These are phyloP conservation scores for Zymoseptoria pseudotritici DNA, from an alignment of 2,329 filamentous ascomycete species.

Conservation along the genomic window DNA sequence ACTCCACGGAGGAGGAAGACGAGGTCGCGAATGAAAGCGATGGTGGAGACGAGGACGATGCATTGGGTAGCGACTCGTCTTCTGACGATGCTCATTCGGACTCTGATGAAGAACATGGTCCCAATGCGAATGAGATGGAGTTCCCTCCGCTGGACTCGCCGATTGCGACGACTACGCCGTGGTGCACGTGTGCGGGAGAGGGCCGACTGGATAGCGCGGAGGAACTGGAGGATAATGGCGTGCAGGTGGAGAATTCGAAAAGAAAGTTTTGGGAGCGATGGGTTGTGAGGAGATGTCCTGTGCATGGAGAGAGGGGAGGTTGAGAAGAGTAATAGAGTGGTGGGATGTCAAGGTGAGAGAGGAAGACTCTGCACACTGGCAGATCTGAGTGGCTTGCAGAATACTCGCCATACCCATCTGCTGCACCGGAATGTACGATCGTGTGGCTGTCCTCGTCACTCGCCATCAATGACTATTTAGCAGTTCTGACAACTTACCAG, in stretches of 20 bases:
- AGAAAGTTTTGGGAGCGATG: constrained; percentile 51
- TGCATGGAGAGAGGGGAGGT: constrained; percentile 12
- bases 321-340: neutral
- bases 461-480: too few relatives aligned
- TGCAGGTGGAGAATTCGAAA: constrained; percentile 40
- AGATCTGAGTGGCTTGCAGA: too few relatives aligned
- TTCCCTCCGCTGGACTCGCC: constrained; percentile 38
- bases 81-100: constrained; percentile 18
- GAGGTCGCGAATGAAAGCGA: constrained; percentile 7
- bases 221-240: constrained; percentile 43
- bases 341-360: too few relatives aligned
- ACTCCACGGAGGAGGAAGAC: constrained; percentile 20
- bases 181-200: constrained; percentile 38
- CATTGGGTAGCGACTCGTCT: constrained; percentile 28
- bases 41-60: constrained; percentile 11
- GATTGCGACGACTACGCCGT: constrained; percentile 37
- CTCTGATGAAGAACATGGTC: constrained; percentile 33
- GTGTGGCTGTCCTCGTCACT: too few relatives aligned
- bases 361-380: too few relatives aligned
- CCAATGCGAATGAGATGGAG: constrained; percentile 36
- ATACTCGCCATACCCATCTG: too few relatives aligned
- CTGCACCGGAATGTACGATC: too few relatives aligned
- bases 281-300: constrained; percentile 42
- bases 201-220: constrained; percentile 34
- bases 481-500: too few relatives aligned